These are phyloP conservation scores for Astragalus glycyphyllos DNA, from an alignment of 306 rosid genomes.

Conservation along the genomic window DNA sequence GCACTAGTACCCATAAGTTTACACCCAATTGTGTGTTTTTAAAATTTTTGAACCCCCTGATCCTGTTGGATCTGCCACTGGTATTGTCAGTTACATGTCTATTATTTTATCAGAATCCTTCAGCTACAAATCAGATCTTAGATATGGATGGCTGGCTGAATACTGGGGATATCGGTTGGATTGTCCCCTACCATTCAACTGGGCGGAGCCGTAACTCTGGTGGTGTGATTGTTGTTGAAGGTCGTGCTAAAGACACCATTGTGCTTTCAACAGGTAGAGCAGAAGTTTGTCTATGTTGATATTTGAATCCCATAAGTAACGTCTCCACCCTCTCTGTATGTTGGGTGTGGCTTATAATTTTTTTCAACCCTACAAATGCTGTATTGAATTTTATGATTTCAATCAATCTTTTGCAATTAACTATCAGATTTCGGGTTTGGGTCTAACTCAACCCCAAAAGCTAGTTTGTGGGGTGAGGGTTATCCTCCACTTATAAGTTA, in stretches of 20 bases:
- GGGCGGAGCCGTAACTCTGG: constrained; percentile 75
- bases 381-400: too few relatives aligned
- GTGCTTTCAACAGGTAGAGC: constrained; percentile 82
- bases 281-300: constrained; percentile 13
- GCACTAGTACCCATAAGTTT: too few relatives aligned
- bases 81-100: constrained; percentile 26
- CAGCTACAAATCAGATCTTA: constrained; percentile 68
- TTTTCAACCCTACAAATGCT: background rate
- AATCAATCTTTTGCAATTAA: background rate
- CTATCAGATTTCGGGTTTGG: too few relatives aligned
- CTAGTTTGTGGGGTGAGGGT: too few relatives aligned
- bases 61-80: too few relatives aligned
- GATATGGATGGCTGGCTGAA: constrained; percentile 80
- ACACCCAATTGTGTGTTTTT: too few relatives aligned
- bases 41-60: too few relatives aligned
- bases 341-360: constrained; percentile 7
- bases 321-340: background rate
- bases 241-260: constrained; percentile 91
- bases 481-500: too few relatives aligned
- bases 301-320: constrained; percentile 19
- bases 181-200: constrained; percentile 73
- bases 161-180: constrained; percentile 91
- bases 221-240: constrained; percentile 78
- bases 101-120: constrained; percentile 63
- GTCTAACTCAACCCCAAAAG: too few relatives aligned